These are phyloP conservation scores for Cladophialophora psammophila DNA, from an alignment of 2,329 filamentous ascomycete species.

Conservation along the genomic window DNA sequence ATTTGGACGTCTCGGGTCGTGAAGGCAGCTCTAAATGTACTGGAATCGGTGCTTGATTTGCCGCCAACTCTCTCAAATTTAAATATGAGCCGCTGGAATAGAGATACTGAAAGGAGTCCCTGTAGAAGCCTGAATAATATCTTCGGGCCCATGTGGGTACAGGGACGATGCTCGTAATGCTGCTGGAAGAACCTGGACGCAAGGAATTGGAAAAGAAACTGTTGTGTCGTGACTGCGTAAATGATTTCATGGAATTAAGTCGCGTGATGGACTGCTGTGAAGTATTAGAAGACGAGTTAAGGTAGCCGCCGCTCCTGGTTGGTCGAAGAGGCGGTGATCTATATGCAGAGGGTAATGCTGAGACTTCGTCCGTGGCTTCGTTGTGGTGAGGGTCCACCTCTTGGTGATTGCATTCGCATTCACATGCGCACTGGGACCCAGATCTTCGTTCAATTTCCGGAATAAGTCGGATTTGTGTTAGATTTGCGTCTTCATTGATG, in stretches of 20 bases:
- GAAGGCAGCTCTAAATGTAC: constrained; percentile 30
- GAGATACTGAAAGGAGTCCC: constrained; percentile 38
- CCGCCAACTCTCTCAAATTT: constrained; percentile 28
- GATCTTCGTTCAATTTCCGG: constrained; percentile 26
- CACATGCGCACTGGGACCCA: constrained; percentile 26
- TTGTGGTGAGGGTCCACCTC: constrained; percentile 16
- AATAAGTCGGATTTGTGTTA: constrained; percentile 37
- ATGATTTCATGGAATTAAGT: constrained; percentile 39
- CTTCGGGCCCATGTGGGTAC: constrained; percentile 61
- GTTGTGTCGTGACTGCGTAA: constrained; percentile 42
- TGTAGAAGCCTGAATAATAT: constrained; percentile 63
- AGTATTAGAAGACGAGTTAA: constrained; percentile 31
- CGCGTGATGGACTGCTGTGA: constrained; percentile 25
- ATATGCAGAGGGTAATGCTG: constrained; percentile 37
- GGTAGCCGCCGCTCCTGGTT: constrained; percentile 30
- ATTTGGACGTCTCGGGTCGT: constrained; percentile 40
- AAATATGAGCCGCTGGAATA: constrained; percentile 33
- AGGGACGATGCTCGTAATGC: constrained; percentile 49
- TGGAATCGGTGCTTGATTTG: constrained; percentile 18
- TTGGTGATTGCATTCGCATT: constrained; percentile 5
- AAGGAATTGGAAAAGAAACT: constrained; percentile 42
- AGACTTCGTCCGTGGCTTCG: constrained; percentile 42
- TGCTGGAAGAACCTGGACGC: constrained; percentile 52
- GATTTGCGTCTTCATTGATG: constrained; percentile 34
- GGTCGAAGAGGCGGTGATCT: constrained; percentile 34